phyloP scores from a whole-genome alignment of 306 rosid genomes.

The Acacia acuminata region DNA sequence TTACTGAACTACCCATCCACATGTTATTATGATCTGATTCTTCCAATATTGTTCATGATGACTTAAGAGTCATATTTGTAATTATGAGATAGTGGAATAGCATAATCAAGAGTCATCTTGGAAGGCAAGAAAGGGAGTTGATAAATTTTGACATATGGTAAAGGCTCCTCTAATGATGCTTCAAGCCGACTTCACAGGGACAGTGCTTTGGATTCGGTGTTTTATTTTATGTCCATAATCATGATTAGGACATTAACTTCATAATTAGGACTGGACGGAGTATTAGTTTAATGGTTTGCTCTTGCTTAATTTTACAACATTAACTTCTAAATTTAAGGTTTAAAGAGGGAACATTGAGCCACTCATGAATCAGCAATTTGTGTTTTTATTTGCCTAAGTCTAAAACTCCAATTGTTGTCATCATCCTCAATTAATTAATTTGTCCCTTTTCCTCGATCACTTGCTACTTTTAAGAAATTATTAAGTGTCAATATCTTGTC shows the following conservation, averaged over 20 bases:
- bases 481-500: no score
- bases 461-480: no score
- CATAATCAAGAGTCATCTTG: not conserved
- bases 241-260: not conserved
- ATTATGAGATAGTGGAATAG: no score
- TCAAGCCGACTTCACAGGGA: not conserved
- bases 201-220: not conserved
- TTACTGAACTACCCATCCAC: not conserved
- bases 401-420: not conserved
- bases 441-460: not conserved
- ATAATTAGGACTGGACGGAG: no score
- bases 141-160: not conserved
- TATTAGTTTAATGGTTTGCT: not conserved
- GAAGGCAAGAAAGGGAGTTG: not conserved
- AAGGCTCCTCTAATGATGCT: not conserved
- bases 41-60: not conserved
- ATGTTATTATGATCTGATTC: not conserved
- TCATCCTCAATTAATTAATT: not conserved
- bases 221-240: not conserved
- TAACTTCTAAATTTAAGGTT: not conserved
- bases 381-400: not conserved
- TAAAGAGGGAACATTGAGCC: not conserved
- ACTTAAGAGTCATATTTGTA: not conserved
- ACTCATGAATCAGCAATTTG: not conserved
- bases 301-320: not conserved